Base-by-base conservation (phyloP, 139 green algal species). In the Desmodesmus armatus region DNA sequence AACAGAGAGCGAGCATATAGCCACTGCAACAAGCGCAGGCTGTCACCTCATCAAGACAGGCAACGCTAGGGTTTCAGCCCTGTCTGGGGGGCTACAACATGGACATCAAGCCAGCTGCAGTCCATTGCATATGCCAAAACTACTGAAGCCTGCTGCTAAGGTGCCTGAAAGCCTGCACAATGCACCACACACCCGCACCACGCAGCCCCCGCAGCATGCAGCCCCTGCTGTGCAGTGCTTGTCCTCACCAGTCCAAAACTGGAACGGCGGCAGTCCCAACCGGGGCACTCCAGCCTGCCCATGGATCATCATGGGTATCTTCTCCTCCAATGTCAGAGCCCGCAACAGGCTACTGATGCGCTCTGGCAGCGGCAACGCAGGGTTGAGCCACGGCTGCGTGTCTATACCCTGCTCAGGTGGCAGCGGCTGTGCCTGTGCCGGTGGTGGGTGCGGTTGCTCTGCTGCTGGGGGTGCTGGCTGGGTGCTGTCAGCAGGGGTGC, bases 201-300 rank as follows among this genome's bases (percentile, higher is more conserved):
- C n/a, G n/a, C n/a, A n/a, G n/a, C n/a, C n/a, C n/a, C n/a, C 15
- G 5, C 11, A 31, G n/a, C 15, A 15, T 35, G 27, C 21, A 13
- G 6, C 11, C 11, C 27, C 60, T 40, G 60, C 60, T 35, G 27
- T 35, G 65, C 29, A 4, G 27, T 39, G 27, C 11, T n/a, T 23
- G 31, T 55, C 7, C 47, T 3, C 25, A 82, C 76, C 76, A n/a
- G 55, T 83, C 55, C 58, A 71, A 39, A 83, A 83, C 37, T 83
- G 37, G 51, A 62, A 83, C 1, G 4, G 51, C 15, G 9, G 21
- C 1, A 83, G 7, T 21, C 55, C 60, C 37, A 83, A n/a, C 27
- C 77, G 77, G 27, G 49, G 23, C 27, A 83, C 55, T 7, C 58
- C 31, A 39, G 33, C 11, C 77, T 83, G 77, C 25, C 60, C 33